Evolutionary conservation across 441 rosid species (phyloP), one percentile per base, ranked within the genome.

Genomic region (Populus tomentosa): DNA sequence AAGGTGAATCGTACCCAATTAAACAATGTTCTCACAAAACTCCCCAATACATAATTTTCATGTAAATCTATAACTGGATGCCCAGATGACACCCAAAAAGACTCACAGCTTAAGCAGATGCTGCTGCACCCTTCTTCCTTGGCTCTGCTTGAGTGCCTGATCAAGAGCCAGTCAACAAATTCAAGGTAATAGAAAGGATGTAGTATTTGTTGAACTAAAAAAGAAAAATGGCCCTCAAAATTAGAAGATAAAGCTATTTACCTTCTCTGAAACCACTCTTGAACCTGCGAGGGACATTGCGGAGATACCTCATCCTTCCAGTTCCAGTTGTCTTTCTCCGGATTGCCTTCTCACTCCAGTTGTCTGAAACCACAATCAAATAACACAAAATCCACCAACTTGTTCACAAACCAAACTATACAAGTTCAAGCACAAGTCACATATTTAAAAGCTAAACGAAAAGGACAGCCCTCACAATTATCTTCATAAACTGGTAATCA

Each of bases 181-280:
- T 73, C 63, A 70, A 63, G 61, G 26, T 9, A 32, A 74, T 13
- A 69, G 0, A 26, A 73, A 72, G n/a, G 20, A 1, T 21, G 7
- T 5, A 64, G 14, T 1, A 24, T 6, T 6, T 3, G 23, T 2
- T 42, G 8, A 13, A 0, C 35, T 14, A 53, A 35, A 23, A 20
- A 50, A 33, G 11, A 0, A 35, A 1, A 20, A 5, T 2, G 20
- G 50, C 24, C 11, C 6, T 21, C 24, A 10, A 30, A 21, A 16
- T 33, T 16, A 16, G 16, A 16, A 3, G 18, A 6, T 1, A 72
- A 63, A 16, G 2, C 7, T 61, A 14, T 42, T 46, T 81, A 92
- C 98, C 97, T 87, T 94, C 98, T 87, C 94, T 89, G 85, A 92
- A 94, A 30, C 98, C 95, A 71, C 83, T 87, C 96, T 94, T 94